phyloP scores from a whole-genome alignment of 2,329 filamentous ascomycete genomes.

The Cladophialophora yegresii region DNA sequence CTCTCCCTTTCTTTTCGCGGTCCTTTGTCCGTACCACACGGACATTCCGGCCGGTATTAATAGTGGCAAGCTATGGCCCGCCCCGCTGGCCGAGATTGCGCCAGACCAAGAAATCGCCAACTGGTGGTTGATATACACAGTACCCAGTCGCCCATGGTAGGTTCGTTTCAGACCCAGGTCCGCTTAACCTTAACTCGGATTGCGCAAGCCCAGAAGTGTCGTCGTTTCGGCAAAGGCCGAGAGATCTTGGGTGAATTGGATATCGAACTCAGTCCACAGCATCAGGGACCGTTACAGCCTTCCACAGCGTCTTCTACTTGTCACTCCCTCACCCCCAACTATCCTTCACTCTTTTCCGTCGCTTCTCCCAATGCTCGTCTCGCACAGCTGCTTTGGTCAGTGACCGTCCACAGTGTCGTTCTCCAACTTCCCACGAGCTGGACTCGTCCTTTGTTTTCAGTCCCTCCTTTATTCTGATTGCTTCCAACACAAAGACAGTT shows the following conservation, averaged over 20 bases:
- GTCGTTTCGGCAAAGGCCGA: constrained; percentile 8
- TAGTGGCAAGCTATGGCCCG: constrained; percentile 10
- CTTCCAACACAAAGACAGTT: constrained; percentile 13
- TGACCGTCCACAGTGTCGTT: neutral
- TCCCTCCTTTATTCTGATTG: constrained; percentile 1
- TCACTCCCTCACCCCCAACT: neutral
- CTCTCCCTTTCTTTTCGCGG: neutral
- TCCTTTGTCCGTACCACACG: constrained; percentile 16
- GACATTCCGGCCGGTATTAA: constrained; percentile 14
- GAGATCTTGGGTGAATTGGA: constrained; percentile 14
- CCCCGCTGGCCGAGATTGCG: neutral
- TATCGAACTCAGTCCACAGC: constrained; percentile 4
- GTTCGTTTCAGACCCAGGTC: constrained; percentile 12
- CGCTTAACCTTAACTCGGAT: neutral
- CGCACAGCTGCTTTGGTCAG: constrained; percentile 11
- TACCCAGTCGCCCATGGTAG: constrained; percentile 1
- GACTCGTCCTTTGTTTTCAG: constrained; percentile 16
- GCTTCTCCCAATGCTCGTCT: constrained; percentile 1
- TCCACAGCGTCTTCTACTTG: neutral
- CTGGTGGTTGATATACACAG: neutral
- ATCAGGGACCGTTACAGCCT: neutral
- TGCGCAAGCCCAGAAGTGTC: neutral
- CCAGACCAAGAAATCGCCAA: neutral
- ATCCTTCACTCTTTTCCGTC: constrained; percentile 1
- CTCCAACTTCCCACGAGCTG: constrained; percentile 15